Conservation (phyloP, 2,329 filamentous ascomycete genomes). For the Exophiala alcalophila region DNA sequence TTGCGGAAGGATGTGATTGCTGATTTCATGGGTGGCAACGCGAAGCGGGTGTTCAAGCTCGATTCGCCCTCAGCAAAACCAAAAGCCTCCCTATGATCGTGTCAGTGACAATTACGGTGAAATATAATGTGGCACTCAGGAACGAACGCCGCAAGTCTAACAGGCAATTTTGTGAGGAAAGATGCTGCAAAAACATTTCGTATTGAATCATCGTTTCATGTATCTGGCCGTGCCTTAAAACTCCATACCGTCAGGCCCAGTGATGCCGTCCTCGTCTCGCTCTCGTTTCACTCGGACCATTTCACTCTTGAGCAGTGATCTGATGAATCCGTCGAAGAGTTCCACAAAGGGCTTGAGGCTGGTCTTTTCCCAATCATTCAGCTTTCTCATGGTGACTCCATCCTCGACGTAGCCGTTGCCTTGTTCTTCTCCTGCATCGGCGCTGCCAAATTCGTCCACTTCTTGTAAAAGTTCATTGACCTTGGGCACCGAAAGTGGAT, state of each 20-base stretch:
- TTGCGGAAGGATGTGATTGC: slow-evolving; percentile 13
- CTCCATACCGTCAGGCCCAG: slow-evolving; percentile 58
- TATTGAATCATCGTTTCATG: no score
- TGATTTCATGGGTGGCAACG: slow-evolving; percentile 28
- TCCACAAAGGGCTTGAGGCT: slow-evolving; percentile 90
- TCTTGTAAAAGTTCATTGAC: slow-evolving; percentile 77
- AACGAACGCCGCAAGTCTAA: no score
- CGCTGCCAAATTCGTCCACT: slow-evolving; percentile 73
- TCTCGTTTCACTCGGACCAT: slow-evolving; percentile 49
- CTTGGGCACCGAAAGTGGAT: slow-evolving; percentile 84
- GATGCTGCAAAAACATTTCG: no score
- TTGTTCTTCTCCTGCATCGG: slow-evolving; percentile 43
- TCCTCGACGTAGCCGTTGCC: slow-evolving; percentile 36
- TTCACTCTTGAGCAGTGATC: slow-evolving; percentile 73
- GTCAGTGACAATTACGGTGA: not conserved
- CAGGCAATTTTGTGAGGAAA: no score
- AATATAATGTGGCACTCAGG: no score
- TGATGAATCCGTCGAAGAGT: slow-evolving; percentile 79
- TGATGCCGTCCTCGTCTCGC: slow-evolving; percentile 47
- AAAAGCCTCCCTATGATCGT: slow-evolving; percentile 1
- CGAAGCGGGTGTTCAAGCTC: slow-evolving; percentile 26
- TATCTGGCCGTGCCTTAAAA: slow-evolving; percentile 53
- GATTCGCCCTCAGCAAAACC: not conserved
- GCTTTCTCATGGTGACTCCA: slow-evolving; percentile 39
- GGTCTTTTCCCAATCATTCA: slow-evolving; percentile 95